phyloP scores from a whole-genome alignment of 164 flowering plant species.

The Nymphaea thermarum region DNA sequence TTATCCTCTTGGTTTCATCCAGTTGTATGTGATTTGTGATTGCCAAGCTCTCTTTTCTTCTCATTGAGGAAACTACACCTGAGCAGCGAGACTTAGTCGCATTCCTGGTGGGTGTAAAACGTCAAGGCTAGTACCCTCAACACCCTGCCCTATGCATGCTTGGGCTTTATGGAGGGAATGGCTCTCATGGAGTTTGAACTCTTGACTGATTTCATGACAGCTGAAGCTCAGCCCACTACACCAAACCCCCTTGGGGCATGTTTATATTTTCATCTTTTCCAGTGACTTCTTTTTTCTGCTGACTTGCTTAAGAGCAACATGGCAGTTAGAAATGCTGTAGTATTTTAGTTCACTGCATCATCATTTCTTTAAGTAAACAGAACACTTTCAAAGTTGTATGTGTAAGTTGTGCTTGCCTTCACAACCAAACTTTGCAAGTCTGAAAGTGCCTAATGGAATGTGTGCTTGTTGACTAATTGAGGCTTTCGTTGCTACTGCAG shows the following conservation, averaged over 20 bases:
- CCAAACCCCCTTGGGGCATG: no score
- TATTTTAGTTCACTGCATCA: not conserved
- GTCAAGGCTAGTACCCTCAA: no score
- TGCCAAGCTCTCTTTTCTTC: not conserved
- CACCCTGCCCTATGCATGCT: no score
- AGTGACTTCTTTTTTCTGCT: not conserved
- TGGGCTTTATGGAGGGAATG: no score
- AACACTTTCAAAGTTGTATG: not conserved
- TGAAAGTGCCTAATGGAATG: not conserved
- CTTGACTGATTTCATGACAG: no score
- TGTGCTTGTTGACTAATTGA: not conserved
- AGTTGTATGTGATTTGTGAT: not conserved
- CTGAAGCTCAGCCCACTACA: no score
- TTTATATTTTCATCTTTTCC: no score
- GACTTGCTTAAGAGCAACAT: not conserved
- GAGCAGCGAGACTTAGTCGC: no score
- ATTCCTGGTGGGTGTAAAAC: no score
- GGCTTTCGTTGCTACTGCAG: slow-evolving; percentile 26
- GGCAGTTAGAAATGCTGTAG: not conserved
- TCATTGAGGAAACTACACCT: not conserved
- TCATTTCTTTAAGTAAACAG: not conserved
- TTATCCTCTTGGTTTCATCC: not conserved
- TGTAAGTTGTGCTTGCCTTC: not conserved
- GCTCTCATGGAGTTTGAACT: no score
- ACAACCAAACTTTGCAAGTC: not conserved